Evolutionary conservation across 2,329 filamentous ascomycete species (phyloP), one percentile per base, ranked within the genome.

Genomic region (Colletotrichum sp.): DNA sequence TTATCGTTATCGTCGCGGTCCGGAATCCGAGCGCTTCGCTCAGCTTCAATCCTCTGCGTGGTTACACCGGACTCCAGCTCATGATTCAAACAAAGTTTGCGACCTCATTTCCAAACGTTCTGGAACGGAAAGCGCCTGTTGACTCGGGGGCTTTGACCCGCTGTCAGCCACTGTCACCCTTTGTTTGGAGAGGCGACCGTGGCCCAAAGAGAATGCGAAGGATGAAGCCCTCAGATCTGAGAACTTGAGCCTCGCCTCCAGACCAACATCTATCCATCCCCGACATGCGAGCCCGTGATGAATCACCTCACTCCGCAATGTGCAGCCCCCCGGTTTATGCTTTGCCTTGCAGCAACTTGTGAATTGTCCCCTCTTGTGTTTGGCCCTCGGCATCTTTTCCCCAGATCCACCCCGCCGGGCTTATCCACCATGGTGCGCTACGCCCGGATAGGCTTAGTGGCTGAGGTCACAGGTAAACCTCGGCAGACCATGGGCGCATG

Each of bases 301-400:
- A 68, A 61, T 68, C 31, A 43, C 59, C 34, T 34, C 33, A 62
- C 64, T n/a, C 18, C 55, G 24, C 43, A 15, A 47, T 34, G 34
- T 36, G 36, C 55, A 51, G 15, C 43, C 43, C 43, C 34, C 34
- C 55, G 18, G 24, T 18, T 69, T 71, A 63, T 73, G 71, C 71
- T 71, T 66, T 63, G 43, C 18, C 15, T 5, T 71, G 31, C 57
- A 62, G 68, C 18, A 24, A 33, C 63, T 67, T 63, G 71, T 66
- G 62, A 66, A 66, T 18, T 57, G 54, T 71, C 55, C 43, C 38
- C 61, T 62, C 51, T 13, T 61, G 54, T 36, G 54, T 9, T 33
- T 71, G 74, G 34, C 58, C 75, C 75, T 76, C 75, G 75, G 75
- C 70, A 75, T 73, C 73, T 61, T 68, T 75, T 75, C 72, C 74